Evolutionary conservation across 768 basidiomycete genomes (phyloP).

Genomic region (Lactarius evosmus): DNA sequence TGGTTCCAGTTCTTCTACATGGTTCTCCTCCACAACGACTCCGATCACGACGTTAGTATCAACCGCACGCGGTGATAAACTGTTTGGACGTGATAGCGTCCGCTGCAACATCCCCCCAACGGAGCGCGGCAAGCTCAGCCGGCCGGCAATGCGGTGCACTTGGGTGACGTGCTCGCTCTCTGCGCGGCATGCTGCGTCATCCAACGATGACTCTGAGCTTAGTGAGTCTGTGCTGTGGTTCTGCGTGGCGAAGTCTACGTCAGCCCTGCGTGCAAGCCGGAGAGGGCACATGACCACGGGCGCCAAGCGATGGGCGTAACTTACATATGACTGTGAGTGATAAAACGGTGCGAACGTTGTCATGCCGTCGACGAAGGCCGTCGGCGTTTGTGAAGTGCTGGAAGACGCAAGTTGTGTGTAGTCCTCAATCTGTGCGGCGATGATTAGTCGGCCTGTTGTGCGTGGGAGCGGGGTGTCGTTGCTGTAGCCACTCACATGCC

Average conservation of each 20-base stretch:
- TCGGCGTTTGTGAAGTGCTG: conserved; percentile 25
- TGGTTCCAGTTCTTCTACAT: conserved; percentile 16
- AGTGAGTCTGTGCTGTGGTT: conserved; percentile 34
- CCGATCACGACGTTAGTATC: conserved; percentile 26
- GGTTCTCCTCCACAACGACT: conserved; percentile 27
- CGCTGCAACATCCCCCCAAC: conserved; percentile 26
- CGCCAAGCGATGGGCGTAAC: background rate
- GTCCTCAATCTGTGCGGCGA: conserved; percentile 14
- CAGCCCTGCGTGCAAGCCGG: conserved; percentile 7
- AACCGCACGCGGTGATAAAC: background rate
- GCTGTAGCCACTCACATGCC: conserved; percentile 43
- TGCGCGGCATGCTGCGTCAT: background rate
- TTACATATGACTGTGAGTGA: conserved; percentile 30
- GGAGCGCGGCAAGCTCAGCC: conserved; percentile 23
- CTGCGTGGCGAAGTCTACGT: conserved; percentile 3
- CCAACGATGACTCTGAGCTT: conserved; percentile 25
- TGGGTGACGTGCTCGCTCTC: conserved; percentile 28
- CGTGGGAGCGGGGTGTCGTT: background rate
- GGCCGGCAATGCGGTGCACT: conserved; percentile 28
- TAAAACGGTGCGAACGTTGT: conserved; percentile 33
- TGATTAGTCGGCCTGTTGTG: background rate
- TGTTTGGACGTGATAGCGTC: conserved; percentile 19
- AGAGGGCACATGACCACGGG: background rate
- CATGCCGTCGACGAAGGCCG: conserved; percentile 30
- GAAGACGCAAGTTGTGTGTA: conserved; percentile 13